Percentiles rank a stretch among this genome's conserved stretches.
These are phyloP conservation scores for Zanthoxylum bungeanum DNA, from an alignment of 345 rosid genomes.

Conservation along the genomic window DNA sequence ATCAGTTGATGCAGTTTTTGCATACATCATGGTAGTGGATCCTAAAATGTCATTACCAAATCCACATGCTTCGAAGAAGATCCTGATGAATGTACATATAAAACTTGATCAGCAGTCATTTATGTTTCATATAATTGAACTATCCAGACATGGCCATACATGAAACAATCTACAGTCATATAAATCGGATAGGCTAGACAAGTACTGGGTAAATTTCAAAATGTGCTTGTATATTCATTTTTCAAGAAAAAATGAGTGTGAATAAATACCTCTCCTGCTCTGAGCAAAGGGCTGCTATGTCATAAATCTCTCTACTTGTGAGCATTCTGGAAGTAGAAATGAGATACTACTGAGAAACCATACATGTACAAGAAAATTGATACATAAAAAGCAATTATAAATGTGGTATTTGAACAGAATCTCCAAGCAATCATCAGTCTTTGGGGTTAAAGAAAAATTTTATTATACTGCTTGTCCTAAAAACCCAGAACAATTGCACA, in stretches of 20 bases:
- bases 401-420: neutral
- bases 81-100: conserved; percentile 34
- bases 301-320: conserved; percentile 64
- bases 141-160: neutral
- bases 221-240: neutral
- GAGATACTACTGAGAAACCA: neutral
- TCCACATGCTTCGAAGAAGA: conserved; percentile 84
- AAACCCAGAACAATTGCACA: neutral
- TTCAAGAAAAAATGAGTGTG: no score
- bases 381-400: neutral
- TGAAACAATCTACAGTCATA: neutral
- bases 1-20: conserved; percentile 35
- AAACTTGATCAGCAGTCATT: neutral
- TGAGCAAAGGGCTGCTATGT: conserved; percentile 85
- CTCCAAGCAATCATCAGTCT: neutral
- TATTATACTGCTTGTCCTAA: neutral
- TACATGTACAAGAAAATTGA: neutral
- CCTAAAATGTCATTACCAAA: conserved; percentile 79
- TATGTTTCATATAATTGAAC: neutral
- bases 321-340: conserved; percentile 48
- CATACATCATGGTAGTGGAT: conserved; percentile 83
- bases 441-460: neutral
- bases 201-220: neutral
- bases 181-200: neutral
- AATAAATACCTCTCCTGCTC: conserved; percentile 62